These are phyloP conservation scores for Francoa sonchifolia DNA, from an alignment of 441 rosid genomes.

Conservation along the genomic window DNA sequence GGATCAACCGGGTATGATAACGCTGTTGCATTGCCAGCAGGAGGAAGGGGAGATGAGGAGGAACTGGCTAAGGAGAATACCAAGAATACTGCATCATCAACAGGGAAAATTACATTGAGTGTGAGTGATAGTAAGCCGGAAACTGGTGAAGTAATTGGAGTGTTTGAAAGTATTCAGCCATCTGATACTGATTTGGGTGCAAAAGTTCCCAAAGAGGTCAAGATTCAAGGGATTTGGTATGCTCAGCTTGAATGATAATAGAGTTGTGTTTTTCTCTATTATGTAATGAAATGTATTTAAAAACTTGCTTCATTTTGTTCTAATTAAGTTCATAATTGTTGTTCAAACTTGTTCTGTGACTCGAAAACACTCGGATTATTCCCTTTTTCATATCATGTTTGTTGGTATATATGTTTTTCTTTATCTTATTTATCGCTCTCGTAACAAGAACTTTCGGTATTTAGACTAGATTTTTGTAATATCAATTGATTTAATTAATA, in stretches of 20 bases:
- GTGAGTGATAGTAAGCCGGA: conserved; percentile 62
- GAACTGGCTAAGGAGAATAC: conserved; percentile 61
- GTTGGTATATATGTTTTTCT: too few relatives aligned
- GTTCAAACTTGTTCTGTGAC: too few relatives aligned
- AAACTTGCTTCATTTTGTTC: not conserved
- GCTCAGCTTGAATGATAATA: conserved; percentile 64
- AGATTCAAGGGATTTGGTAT: conserved; percentile 78
- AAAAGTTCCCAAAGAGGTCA: conserved; percentile 62
- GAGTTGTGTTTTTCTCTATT: too few relatives aligned
- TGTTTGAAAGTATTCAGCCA: conserved; percentile 74
- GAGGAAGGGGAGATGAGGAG: conserved; percentile 87
- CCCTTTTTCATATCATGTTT: too few relatives aligned
- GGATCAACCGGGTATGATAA: conserved; percentile 79
- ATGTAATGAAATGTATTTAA: too few relatives aligned
- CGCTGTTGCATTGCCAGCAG: conserved; percentile 80
- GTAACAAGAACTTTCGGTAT: too few relatives aligned
- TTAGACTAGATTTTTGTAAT: too few relatives aligned
- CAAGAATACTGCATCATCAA: conserved; percentile 46
- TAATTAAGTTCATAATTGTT: too few relatives aligned
- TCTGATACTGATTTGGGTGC: conserved; percentile 85
- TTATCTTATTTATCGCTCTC: too few relatives aligned
- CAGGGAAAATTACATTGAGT: conserved; percentile 61
- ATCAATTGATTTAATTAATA: too few relatives aligned
- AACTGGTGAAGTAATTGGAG: conserved; percentile 63
- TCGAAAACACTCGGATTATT: too few relatives aligned